Base-by-base conservation (phyloP, 768 basidiomycete genomes). In the Punctularia strigosozonata region DNA sequence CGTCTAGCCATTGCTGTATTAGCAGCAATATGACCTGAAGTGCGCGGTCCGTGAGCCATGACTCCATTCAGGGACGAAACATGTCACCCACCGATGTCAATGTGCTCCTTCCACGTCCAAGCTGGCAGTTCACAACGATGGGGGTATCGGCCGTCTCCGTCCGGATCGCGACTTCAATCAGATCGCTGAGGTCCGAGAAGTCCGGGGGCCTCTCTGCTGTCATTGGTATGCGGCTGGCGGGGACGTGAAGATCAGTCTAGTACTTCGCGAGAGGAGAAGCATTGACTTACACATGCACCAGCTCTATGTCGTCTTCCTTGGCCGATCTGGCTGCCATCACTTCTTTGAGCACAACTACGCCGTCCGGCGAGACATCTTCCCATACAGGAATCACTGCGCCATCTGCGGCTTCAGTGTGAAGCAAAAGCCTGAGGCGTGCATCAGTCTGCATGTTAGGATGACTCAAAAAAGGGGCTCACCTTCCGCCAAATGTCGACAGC, bases 71-170 rank as follows among this genome's bases (percentile, higher is more conserved):
- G 6, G 6, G 19, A 4, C 17, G 8, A 3, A 5, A 25, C 21
- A 32, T 1, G 19, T 26, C 6, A 53, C 78, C 46, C 40, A 85
- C 86, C 14, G 91, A 85, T n/a, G 89, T 80, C 36, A 90, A 60
- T 0, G 92, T 94, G 43, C 89, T 92, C 49, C 95, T 69, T 7
- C 94, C 92, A 22, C 89, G 70, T 4, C 90, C 94, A 12, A 99
- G 73, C 52, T 99, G 95, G 50, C 92, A 95, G 52, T 98, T 99
- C 25, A 99, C 73, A 14, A 99, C 80, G 41, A 98, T 83, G 1
- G 84, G 84, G 0, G 83, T 81, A 26, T 73, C 69, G 17, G 71
- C 66, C 5, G 80, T 71, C 38, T 76, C 66, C 4, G 77, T 75
- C 7, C 79, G 68, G 26, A 89, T 65, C 21, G 85, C 79, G 2